Base-by-base conservation (phyloP, 257 asterid genomes). In the Leonotis leonurus region DNA sequence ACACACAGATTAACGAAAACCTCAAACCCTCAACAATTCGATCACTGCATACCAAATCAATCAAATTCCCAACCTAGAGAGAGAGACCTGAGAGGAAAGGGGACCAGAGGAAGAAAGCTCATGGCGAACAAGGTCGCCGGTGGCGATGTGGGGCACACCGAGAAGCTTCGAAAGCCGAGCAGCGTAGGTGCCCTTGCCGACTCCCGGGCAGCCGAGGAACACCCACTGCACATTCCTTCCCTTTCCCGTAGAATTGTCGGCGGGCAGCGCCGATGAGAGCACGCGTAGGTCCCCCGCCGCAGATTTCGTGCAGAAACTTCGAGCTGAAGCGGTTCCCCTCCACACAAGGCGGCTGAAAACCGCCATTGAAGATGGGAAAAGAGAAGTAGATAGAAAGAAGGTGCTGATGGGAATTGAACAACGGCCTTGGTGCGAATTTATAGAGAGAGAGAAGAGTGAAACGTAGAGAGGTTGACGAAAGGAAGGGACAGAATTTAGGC, bases 61-160 rank as follows among this genome's bases (percentile, higher is more conserved):
- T 25, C 33, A 14, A 67, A 35, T 50, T 27, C 45, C 39, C 13
- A 8, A 65, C 4, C 24, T 12, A 21, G 8, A 51, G 6, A 25
- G 39, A 61, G 36, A 3, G 68, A 87, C 96, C 95, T 88, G 83
- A 54, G 83, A 73, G 53, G 98, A 73, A 39, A 86, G 82, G 33
- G 95, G 83, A 0, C 90, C 93, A 43, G 50, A 70, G 7, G 98
- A 72, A 17, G 95, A 69, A 6, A 92, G 84, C 73, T 89, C 84
- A 3, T 83, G 89, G 46, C 99, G 99, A 54, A 92, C 98, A 25
- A 92, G 98, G 76, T 92, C 98, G 27, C 98, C 98, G 52, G 98
- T 92, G 53, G 97, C 81, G 78, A 92, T 86, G 64, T 92, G 98
- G 6, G 98, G 95, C 18, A 86, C 97, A 45, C 82, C 91, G 56